Evolutionary conservation across 2,329 filamentous ascomycete genomes (phyloP), one percentile per base, ranked within the genome.

Genomic region (Fusarium compactum): DNA sequence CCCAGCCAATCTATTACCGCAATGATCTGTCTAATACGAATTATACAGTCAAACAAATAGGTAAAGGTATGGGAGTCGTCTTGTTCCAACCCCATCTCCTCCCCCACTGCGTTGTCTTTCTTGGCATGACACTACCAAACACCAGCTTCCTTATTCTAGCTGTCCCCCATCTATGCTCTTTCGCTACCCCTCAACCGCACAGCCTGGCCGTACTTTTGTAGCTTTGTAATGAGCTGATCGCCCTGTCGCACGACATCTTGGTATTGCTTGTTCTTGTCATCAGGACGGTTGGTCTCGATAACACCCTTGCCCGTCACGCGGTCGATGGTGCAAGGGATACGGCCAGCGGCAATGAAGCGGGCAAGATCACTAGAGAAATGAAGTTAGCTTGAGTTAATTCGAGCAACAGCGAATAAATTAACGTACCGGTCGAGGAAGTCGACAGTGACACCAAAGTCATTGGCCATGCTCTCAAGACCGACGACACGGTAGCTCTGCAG

Each of bases 211-310:
- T 99, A 99, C 87, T 99, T 99, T 84, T 99, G 96, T 74, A 99
- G 86, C 87, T 99, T 99, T 62, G 96, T 99, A 80, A 99, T 98
- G 69, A 99, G 87, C 82, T 97, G 93, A 81, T 99, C 96, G 32
- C 96, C 96, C 80, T 98, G 96, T 84, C 96, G 96, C 67, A 99
- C 94, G 40, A 98, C 94, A 76, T 99, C 96, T 76, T 95, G 92
- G 83, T 99, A 99, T 84, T 99, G 96, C 88, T 97, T 98, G 87
- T 98, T 98, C 90, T 99, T 99, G 85, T 97, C 95, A 80, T 98
- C 96, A 11, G 95, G 95, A 58, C 96, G 89, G 84, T 98, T 98
- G 46, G 96, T 99, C 87, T 98, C 96, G 76, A 99, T 98, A 74
- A 98, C 92, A 55, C 95, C 95, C 81, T 97, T 96, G 73, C 95